phyloP scores from a whole-genome alignment of 2,329 filamentous ascomycete species.

The Alternaria burnsii region DNA sequence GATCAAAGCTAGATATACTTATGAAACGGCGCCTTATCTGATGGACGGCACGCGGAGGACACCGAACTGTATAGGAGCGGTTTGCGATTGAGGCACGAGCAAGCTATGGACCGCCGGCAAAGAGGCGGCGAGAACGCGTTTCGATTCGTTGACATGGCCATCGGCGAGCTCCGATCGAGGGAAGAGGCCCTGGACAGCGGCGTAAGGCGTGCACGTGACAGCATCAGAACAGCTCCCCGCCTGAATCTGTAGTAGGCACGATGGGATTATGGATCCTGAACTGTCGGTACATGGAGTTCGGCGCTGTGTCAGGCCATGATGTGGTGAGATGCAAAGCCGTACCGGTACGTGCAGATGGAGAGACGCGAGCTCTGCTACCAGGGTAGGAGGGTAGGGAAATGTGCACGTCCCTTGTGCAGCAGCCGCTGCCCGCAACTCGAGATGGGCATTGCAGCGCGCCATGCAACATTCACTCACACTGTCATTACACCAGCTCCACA shows the following conservation, averaged over 20 bases:
- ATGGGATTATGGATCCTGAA: slow-evolving; percentile 16
- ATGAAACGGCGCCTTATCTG: slow-evolving; percentile 38
- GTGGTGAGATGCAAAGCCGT: slow-evolving; percentile 26
- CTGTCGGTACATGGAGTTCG: slow-evolving; percentile 20
- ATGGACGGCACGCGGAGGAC: slow-evolving; percentile 38
- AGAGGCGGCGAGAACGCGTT: slow-evolving; percentile 34
- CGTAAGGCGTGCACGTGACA: slow-evolving; percentile 36
- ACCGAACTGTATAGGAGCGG: slow-evolving; percentile 41
- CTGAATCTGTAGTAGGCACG: slow-evolving; percentile 15
- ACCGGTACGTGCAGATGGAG: too few species aligned
- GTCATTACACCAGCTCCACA: slow-evolving; percentile 16
- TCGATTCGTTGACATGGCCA: slow-evolving; percentile 41
- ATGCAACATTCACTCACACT: slow-evolving; percentile 14
- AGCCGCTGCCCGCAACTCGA: slow-evolving; percentile 16
- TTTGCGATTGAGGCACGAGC: slow-evolving; percentile 25
- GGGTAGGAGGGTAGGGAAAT: slow-evolving; percentile 7
- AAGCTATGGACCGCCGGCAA: slow-evolving; percentile 30
- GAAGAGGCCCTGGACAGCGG: slow-evolving; percentile 30
- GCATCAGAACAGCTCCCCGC: slow-evolving; percentile 14
- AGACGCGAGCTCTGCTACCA: background rate
- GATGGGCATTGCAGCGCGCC: slow-evolving; percentile 10
- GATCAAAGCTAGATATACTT: slow-evolving; percentile 41
- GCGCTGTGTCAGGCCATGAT: slow-evolving; percentile 36
- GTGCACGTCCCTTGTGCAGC: slow-evolving; percentile 15
- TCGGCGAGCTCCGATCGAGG: slow-evolving; percentile 46